Base-by-base conservation (phyloP, 768 basidiomycete species). In the Suillus brevipes region DNA sequence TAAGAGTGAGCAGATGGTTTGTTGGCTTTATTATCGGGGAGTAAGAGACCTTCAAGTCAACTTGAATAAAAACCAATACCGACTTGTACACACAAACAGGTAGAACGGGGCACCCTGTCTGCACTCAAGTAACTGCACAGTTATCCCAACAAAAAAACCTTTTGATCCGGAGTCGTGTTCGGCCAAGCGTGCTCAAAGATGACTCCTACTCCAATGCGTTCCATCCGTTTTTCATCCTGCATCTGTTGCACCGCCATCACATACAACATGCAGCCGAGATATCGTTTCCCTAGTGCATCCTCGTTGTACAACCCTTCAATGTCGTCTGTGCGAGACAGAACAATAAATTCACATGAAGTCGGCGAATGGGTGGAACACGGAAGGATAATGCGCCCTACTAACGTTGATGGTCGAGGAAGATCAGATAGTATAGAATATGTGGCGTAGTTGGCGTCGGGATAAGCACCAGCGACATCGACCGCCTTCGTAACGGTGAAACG, bases 181-280 rank as follows among this genome's bases (percentile, higher is more conserved):
- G 56, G 55, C 72, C 70, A 73, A 20, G 72, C 70, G 4, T 57
- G 57, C 47, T 73, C 70, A 20, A 68, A 53, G 4, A 69, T 28
- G n/a, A 73, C 16, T 31, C 72, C 72, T 6, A 73, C 40, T 1
- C 72, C 72, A 38, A 73, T 50, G 7, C 71, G 72, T 52, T 73
- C 72, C 20, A 72, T 34, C 14, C 63, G 61, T 28, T 42, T 0
- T 6, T 67, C 61, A 42, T 31, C 16, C 1, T 62, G 43, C 49
- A 38, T 57, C 20, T 40, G 13, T 18, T 49, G 62, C 37, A 73
- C 68, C 4, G 62, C 70, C 71, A 73, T 68, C 3, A 73, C 72
- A 47, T 72, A 68, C 62, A 73, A 34, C n/a, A 66, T 34, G 36
- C 68, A 70, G 12, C 66, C 70, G 20, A 63, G 40, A 49, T 70